phyloP scores from a whole-genome alignment of 345 rosid species.

The Excoecaria cochinchinensis region DNA sequence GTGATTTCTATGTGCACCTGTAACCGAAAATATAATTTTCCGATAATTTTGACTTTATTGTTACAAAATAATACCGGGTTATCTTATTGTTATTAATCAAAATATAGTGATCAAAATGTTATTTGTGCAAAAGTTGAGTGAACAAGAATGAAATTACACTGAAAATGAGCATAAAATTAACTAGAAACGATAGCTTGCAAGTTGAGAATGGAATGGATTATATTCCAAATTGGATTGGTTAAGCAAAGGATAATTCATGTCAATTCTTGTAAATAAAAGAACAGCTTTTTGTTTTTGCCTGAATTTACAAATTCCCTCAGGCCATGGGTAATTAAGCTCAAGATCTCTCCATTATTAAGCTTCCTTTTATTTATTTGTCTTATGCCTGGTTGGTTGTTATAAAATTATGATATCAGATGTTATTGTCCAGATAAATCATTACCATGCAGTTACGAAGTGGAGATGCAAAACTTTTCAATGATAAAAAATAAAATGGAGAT shows the following conservation, averaged over 20 bases:
- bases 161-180: too few species aligned
- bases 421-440: neutral
- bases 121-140: too few species aligned
- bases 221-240: neutral
- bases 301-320: neutral
- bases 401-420: neutral
- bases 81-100: too few species aligned
- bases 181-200: neutral
- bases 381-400: neutral
- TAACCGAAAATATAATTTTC: too few species aligned
- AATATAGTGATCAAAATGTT: too few species aligned
- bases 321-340: neutral
- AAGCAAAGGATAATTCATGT: neutral
- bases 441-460: neutral
- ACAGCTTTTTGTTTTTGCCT: neutral
- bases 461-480: neutral
- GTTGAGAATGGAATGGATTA: neutral
- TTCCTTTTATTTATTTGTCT: neutral
- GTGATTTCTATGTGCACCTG: too few species aligned
- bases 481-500: conserved; percentile 29
- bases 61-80: too few species aligned
- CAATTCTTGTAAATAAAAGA: neutral
- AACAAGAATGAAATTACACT: too few species aligned
- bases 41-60: too few species aligned
- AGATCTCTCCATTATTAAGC: neutral